These are phyloP conservation scores for Vitis vinifera DNA, from an alignment of 164 flowering plant genomes.

Conservation along the genomic window DNA sequence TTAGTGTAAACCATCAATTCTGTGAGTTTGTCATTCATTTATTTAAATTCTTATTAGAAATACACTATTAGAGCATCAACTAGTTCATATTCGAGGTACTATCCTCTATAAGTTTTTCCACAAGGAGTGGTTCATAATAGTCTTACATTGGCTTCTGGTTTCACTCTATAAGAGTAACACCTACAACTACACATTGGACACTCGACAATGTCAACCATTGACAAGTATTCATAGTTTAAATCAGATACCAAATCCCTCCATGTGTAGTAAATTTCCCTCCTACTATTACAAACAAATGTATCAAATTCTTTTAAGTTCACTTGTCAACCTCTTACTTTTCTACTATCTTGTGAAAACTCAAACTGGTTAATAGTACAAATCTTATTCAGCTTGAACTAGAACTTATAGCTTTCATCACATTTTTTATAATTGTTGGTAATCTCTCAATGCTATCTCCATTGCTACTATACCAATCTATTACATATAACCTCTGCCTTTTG, in stretches of 20 bases:
- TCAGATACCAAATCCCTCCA: conserved; percentile 63
- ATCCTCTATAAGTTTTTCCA: not conserved
- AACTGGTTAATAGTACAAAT: conserved; percentile 54
- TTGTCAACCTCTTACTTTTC: conserved; percentile 41
- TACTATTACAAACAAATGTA: conserved; percentile 69
- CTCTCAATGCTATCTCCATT: conserved; percentile 30
- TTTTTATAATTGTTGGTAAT: conserved; percentile 35
- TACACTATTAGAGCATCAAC: not conserved
- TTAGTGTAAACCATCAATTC: conserved; percentile 53
- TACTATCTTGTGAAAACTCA: conserved; percentile 47
- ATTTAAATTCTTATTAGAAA: too few species aligned
- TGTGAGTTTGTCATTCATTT: conserved; percentile 39
- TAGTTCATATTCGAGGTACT: too few species aligned
- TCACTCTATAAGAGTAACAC: conserved; percentile 56
- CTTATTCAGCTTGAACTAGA: conserved; percentile 41
- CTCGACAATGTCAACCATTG: conserved; percentile 45
- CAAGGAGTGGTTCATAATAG: not conserved
- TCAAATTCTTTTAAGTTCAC: conserved; percentile 58
- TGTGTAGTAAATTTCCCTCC: conserved; percentile 66
- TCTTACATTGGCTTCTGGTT: conserved; percentile 63
- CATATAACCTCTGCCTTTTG: conserved; percentile 57
- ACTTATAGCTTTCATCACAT: conserved; percentile 36
- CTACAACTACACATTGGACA: conserved; percentile 38
- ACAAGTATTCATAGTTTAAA: conserved; percentile 40
- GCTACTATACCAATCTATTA: conserved; percentile 54